Evolutionary conservation across 1,284 basidiomycete genomes (phyloP), one percentile per base, ranked within the genome.

Genomic region (Heterobasidion occidentale): DNA sequence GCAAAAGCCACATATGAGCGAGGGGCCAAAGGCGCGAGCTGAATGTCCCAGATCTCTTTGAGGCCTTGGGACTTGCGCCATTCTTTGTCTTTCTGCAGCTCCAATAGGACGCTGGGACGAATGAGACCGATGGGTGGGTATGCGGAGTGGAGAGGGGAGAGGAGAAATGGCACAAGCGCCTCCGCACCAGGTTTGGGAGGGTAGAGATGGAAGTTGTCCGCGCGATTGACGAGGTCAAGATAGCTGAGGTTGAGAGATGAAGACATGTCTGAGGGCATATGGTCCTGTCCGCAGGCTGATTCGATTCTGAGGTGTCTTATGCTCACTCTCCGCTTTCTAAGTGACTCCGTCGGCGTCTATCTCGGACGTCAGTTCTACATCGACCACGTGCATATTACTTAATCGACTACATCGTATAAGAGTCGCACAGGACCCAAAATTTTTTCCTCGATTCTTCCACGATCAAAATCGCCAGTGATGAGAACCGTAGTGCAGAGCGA

Each of bases 41-140:
- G 67, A 51, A 81, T 64, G 42, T 67, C 57, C 75, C 81, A 85
- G 3, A 75, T 55, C 46, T 72, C 71, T 7, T 69, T 67, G 4
- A 63, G 59, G 6, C 67, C 64, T 8, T 66, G 60, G 12, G 66
- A 56, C 3, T 56, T 55, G 36, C 67, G 71, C 46, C 68, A 63
- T 36, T 66, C 63, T 62, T 81, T 80, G 62, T 88, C 84, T 9
- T 66, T 59, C 49, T 67, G 65, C 9, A 90, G 71, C 56, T 77
- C 74, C 9, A 76, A 70, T 57, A 90, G 68, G 53, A 89, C 74
- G 46, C 74, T 63, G 2, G 81, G 79, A 54, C 81, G 76, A 15
- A 90, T 71, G 45, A 90, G 71, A n/a, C 88, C 86, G 46, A 90
- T 73, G 17, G 79, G 69, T 8, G 83, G 76, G 17, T 53, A 42